Evolutionary conservation across 1,284 basidiomycete species (phyloP).

Genomic region (Melampsora americana): DNA sequence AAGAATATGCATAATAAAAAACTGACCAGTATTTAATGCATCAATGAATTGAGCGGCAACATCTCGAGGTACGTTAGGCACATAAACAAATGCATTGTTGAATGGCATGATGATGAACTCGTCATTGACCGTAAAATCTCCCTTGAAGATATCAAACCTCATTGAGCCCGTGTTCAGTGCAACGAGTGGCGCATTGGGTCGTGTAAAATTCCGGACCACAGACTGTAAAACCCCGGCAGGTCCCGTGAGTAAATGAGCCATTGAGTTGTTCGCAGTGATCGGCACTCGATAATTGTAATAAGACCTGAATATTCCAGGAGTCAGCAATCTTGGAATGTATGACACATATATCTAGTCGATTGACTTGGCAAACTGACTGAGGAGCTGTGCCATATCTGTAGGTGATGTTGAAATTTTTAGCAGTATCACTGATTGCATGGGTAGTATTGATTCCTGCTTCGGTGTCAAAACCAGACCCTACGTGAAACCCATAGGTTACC

Average conservation of each 20-base stretch:
- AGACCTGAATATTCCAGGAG: slow-evolving; percentile 29
- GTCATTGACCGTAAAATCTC: slow-evolving; percentile 51
- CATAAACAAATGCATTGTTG: slow-evolving; percentile 61
- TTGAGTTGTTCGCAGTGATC: slow-evolving; percentile 44
- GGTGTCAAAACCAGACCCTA: slow-evolving; percentile 47
- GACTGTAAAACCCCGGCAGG: slow-evolving; percentile 45
- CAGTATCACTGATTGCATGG: slow-evolving; percentile 39
- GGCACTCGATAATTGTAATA: slow-evolving; percentile 35
- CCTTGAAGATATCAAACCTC: slow-evolving; percentile 52
- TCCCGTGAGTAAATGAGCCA: slow-evolving; percentile 47
- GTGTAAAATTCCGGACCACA: slow-evolving; percentile 42
- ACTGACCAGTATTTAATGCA: slow-evolving; percentile 48
- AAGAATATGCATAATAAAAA: background rate
- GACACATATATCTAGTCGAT: background rate
- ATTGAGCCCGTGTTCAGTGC: slow-evolving; percentile 51
- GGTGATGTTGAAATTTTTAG: slow-evolving; percentile 48
- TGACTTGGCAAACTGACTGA: slow-evolving; percentile 33
- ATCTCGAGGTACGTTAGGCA: slow-evolving; percentile 44
- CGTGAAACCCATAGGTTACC: slow-evolving; percentile 65
- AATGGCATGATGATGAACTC: slow-evolving; percentile 61
- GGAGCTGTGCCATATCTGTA: slow-evolving; percentile 47
- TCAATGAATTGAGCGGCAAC: slow-evolving; percentile 46
- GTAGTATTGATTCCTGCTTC: slow-evolving; percentile 44
- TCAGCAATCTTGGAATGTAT: slow-evolving; percentile 1
- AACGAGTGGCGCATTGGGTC: slow-evolving; percentile 44